phyloP scores from a whole-genome alignment of 2,329 filamentous ascomycete species.

The Trichophyton mentagrophytes region DNA sequence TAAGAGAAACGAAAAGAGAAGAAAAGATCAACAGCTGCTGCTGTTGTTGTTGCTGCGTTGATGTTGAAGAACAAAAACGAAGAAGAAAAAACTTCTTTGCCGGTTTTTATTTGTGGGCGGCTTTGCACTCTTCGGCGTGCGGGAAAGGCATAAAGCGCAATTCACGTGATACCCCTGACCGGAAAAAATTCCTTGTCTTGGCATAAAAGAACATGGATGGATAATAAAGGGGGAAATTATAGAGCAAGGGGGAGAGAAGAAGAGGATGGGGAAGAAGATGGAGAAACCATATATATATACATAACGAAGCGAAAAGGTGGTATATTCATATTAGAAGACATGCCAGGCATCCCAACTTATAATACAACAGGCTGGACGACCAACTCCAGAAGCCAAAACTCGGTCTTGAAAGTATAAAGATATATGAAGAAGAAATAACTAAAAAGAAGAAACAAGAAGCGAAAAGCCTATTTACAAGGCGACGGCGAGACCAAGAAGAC shows the following conservation, averaged over 20 bases:
- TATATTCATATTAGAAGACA: neutral
- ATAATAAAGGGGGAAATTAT: neutral
- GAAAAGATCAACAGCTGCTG: neutral
- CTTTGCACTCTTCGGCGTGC: neutral
- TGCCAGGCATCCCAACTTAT: neutral
- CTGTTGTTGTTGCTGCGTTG: neutral
- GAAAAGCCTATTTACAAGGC: constrained; percentile 9
- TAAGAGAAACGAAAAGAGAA: neutral
- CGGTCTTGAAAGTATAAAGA: neutral
- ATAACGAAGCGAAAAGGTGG: neutral
- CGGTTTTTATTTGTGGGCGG: neutral
- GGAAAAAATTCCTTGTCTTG: neutral
- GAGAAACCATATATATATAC: neutral
- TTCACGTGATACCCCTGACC: neutral
- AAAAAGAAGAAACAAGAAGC: neutral
- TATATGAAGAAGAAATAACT: neutral
- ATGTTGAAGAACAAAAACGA: neutral
- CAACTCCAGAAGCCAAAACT: neutral
- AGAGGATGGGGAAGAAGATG: neutral
- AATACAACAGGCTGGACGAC: neutral
- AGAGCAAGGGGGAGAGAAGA: no score
- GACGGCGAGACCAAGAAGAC: constrained; percentile 14
- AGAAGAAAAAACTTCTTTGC: neutral
- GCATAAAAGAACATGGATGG: neutral
- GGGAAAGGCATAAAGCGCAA: neutral